A percentile compares a stretch with the other conserved stretches of the same genome.
Conservation (phyloP, 305 asterid genomes). For the Stenogyne calaminthoides region DNA sequence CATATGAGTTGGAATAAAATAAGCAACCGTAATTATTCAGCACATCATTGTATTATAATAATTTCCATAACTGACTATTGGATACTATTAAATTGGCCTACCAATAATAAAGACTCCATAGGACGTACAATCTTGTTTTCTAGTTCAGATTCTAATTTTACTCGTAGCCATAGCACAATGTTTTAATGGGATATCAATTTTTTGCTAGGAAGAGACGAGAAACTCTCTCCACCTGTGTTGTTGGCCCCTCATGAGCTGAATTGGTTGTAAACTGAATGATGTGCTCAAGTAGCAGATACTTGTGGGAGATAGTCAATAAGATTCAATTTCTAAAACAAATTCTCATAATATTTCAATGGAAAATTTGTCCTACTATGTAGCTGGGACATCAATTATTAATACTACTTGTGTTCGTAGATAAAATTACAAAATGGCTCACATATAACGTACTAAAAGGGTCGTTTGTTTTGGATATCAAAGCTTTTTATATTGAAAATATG, state of each 20-base stretch:
- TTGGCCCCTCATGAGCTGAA: too few species aligned
- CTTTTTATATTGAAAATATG: neutral
- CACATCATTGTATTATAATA: neutral
- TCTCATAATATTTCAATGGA: too few species aligned
- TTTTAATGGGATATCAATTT: slow-evolving; percentile 1
- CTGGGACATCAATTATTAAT: neutral
- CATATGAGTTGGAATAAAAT: neutral
- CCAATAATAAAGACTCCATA: slow-evolving; percentile 30
- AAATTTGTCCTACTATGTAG: too few species aligned
- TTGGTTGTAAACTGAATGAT: too few species aligned
- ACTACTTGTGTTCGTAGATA: too few species aligned
- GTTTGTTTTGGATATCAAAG: neutral
- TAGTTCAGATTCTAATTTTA: slow-evolving; percentile 23
- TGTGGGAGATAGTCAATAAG: too few species aligned
- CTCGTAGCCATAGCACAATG: neutral
- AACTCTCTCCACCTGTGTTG: too few species aligned
- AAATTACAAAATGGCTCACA: too few species aligned
- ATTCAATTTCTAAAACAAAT: too few species aligned
- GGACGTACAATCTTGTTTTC: neutral
- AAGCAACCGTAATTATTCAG: neutral
- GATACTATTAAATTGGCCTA: slow-evolving; percentile 26
- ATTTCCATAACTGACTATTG: neutral
- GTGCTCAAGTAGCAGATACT: too few species aligned
- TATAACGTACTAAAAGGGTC: neutral
- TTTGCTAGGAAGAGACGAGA: too few species aligned